Percentiles rank a stretch among this genome's conserved stretches.
phyloP scores from a whole-genome alignment of 164 flowering plant genomes.

The Cinnamomum chago region DNA sequence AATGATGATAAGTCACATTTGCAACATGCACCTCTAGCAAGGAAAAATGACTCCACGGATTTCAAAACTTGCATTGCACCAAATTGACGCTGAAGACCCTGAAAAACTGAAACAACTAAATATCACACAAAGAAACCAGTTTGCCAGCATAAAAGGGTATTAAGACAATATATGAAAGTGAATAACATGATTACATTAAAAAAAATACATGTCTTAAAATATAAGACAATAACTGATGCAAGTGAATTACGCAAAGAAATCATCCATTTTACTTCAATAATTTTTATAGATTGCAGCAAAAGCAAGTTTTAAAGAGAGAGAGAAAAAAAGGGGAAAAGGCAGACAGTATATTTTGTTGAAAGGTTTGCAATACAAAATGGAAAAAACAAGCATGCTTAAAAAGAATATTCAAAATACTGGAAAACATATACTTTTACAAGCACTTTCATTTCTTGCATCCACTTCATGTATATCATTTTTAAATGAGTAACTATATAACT shows the following conservation, averaged over 20 bases:
- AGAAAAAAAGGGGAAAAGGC: background rate
- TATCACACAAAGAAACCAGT: background rate
- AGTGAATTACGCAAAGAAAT: background rate
- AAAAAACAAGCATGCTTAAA: background rate
- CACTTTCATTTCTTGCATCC: too few relatives aligned
- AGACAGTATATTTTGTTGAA: background rate
- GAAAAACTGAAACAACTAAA: conserved; percentile 8
- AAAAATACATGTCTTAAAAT: background rate
- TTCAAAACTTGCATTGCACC: conserved; percentile 69
- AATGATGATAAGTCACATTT: conserved; percentile 53
- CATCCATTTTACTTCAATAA: background rate
- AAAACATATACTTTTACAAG: too few relatives aligned
- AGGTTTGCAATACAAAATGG: too few relatives aligned
- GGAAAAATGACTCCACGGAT: conserved; percentile 58
- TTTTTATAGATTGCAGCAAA: too few relatives aligned
- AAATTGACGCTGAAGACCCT: conserved; percentile 76
- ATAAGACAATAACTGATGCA: too few relatives aligned
- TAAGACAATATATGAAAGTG: background rate
- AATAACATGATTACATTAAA: background rate
- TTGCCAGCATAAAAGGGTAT: background rate
- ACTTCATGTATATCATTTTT: too few relatives aligned
- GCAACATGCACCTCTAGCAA: conserved; percentile 54
- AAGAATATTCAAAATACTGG: background rate
- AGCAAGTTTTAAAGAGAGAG: background rate
- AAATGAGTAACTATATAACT: too few relatives aligned